Base-by-base conservation (phyloP, 2,329 filamentous ascomycete genomes). In the Chalaropsis thielavioides region DNA sequence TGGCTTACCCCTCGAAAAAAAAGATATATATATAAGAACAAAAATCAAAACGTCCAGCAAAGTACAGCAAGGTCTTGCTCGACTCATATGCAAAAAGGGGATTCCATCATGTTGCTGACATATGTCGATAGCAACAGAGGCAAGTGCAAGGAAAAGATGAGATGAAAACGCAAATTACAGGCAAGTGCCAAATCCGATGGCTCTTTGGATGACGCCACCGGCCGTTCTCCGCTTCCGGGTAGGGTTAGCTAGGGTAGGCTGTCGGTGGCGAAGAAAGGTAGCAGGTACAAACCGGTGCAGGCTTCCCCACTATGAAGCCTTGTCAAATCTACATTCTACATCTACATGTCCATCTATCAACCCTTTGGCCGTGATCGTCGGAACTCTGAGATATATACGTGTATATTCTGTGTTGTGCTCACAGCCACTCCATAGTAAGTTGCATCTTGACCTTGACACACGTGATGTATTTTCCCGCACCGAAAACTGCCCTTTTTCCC, bases 321-420 rank as follows among this genome's bases (percentile, higher is more conserved):
- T 17, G 51, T 58, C 27, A 13, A 58, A n/a, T 58, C 51, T 58
- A 58, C 51, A 58, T 58, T 58, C 51, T 58, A 58, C 51, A 58
- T 58, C 51, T 58, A 31, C 51, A 58, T 35, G 51, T 58, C 27
- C 51, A n/a, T n/a, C 51, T 10, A 58, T 27, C 0, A 58, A 58
- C 24, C 31, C 8, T 35, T 35, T 58, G 27, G 51, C 51, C 3
- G 51, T 58, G 51, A 58, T 58, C 51, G 35, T 38, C 51, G 31
- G 15, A 35, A 35, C 10, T 31, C 51, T 22, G 27, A 4, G 51
- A 58, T 35, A 58, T 35, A 31, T 58, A 35, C 31, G 27, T 17
- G 17, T 58, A 31, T 19, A 35, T 7, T n/a, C n/a, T 58, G 27
- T 38, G 35, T 38, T 38, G 5, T 38, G 8, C 35, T 38, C 35